These are phyloP conservation scores for Castanospermum australe DNA, from an alignment of 306 rosid genomes.

Conservation along the genomic window DNA sequence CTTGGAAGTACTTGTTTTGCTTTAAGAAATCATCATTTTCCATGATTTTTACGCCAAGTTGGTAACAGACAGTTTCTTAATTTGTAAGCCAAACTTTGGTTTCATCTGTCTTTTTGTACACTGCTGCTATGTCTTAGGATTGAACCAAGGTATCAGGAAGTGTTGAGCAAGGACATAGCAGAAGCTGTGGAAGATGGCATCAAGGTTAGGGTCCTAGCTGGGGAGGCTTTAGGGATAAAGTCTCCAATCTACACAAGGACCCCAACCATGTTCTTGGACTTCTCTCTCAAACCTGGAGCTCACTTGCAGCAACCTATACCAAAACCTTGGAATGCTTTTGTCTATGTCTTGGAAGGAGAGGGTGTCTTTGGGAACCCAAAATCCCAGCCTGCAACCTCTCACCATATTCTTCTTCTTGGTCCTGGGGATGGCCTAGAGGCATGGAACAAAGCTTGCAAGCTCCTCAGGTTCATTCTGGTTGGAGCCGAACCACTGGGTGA, in stretches of 20 bases:
- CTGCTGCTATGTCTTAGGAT: slow-evolving; percentile 50
- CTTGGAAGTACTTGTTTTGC: not conserved
- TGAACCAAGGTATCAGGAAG: slow-evolving; percentile 80
- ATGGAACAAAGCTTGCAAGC: slow-evolving; percentile 62
- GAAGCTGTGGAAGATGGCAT: slow-evolving; percentile 68
- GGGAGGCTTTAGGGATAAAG: slow-evolving; percentile 70
- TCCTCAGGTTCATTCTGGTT: slow-evolving; percentile 59
- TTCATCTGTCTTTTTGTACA: not conserved
- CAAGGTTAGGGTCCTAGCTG: slow-evolving; percentile 70
- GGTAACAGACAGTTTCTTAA: not conserved
- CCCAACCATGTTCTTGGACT: slow-evolving; percentile 79
- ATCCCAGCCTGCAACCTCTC: slow-evolving; percentile 43
- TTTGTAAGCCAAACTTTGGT: slow-evolving; percentile 5
- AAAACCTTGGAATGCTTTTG: slow-evolving; percentile 66
- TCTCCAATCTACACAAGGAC: slow-evolving; percentile 75
- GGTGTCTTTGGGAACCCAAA: slow-evolving; percentile 55
- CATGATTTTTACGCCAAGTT: not conserved
- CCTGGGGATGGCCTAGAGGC: slow-evolving; percentile 67
- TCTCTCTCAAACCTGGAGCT: slow-evolving; percentile 67
- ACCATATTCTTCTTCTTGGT: slow-evolving; percentile 71
- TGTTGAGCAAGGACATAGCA: slow-evolving; percentile 54
- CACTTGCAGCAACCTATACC: slow-evolving; percentile 64
- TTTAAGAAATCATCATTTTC: not conserved
- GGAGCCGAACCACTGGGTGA: slow-evolving; percentile 81
- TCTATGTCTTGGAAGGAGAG: slow-evolving; percentile 72